phyloP scores from a whole-genome alignment of 164 flowering plant species.

The Vitis riparia region DNA sequence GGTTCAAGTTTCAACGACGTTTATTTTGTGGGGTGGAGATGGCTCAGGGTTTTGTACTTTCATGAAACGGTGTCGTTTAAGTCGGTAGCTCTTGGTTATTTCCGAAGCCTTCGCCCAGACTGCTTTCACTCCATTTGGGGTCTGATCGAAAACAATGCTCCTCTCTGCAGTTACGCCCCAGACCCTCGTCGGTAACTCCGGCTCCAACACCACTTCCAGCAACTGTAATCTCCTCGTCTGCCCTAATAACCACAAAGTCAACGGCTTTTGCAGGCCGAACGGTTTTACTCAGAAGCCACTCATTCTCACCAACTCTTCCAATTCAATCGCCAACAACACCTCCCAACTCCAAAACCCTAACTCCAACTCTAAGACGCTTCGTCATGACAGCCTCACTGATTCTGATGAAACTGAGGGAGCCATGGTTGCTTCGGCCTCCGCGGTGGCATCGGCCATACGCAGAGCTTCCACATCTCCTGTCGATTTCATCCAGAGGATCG shows the following conservation, averaged over 20 bases:
- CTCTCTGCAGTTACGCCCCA: slow-evolving; percentile 30
- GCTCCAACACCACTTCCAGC: neutral
- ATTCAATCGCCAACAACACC: slow-evolving; percentile 13
- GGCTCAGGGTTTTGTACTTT: too few species aligned
- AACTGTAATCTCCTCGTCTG: neutral
- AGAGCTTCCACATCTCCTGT: slow-evolving; percentile 66
- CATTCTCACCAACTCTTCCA: slow-evolving; percentile 6
- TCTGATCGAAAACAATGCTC: slow-evolving; percentile 19
- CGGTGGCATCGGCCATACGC: slow-evolving; percentile 66
- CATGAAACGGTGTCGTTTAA: too few species aligned
- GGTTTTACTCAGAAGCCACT: slow-evolving; percentile 5
- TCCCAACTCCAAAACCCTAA: slow-evolving; percentile 13
- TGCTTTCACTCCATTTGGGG: too few species aligned
- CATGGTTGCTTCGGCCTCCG: slow-evolving; percentile 68
- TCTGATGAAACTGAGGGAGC: slow-evolving; percentile 18
- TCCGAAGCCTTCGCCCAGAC: too few species aligned
- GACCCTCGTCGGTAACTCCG: too few species aligned
- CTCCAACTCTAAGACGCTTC: slow-evolving; percentile 14
- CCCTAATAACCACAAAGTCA: neutral
- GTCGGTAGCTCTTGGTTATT: too few species aligned
- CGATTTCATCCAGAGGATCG: slow-evolving; percentile 57
- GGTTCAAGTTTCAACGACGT: too few species aligned
- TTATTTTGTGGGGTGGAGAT: too few species aligned
- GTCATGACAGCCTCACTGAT: slow-evolving; percentile 23
- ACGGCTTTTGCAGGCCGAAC: slow-evolving; percentile 1